Percentiles rank a stretch among this genome's conserved stretches.
Conservation (phyloP, 2,329 filamentous ascomycete genomes). For the Penicillium olsonii region DNA sequence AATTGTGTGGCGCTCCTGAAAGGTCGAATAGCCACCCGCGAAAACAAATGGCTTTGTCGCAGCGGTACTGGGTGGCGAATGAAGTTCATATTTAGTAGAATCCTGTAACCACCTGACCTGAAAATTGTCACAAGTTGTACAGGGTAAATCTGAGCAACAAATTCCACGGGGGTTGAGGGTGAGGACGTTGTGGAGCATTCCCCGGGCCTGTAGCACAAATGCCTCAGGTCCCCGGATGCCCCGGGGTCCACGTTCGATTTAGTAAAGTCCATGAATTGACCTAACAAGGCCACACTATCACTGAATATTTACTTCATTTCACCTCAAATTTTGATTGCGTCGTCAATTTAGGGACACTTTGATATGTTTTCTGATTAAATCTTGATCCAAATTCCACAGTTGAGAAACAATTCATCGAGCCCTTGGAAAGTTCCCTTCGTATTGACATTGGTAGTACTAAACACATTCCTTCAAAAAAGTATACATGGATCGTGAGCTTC, state of each 20-base stretch:
- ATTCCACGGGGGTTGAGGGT: neutral
- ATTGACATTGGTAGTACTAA: too few relatives aligned
- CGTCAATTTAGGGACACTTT: too few relatives aligned
- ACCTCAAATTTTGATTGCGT: too few relatives aligned
- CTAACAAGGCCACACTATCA: too few relatives aligned
- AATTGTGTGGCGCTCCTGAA: neutral
- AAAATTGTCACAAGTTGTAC: neutral
- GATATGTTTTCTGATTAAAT: too few relatives aligned
- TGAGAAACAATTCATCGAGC: too few relatives aligned
- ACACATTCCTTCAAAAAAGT: too few relatives aligned
- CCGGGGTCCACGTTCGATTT: neutral
- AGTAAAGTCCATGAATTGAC: neutral
- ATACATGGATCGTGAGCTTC: too few relatives aligned
- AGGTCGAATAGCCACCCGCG: neutral
- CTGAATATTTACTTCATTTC: too few relatives aligned
- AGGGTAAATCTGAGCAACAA: neutral
- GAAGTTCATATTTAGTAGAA: neutral
- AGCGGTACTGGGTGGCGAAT: neutral
- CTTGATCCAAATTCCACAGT: too few relatives aligned
- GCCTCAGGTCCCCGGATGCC: too few relatives aligned
- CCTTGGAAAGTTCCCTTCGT: too few relatives aligned
- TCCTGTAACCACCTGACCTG: neutral
- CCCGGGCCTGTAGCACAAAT: constrained; percentile 9
- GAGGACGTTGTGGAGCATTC: constrained; percentile 1
- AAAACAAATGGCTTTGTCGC: neutral